Evolutionary conservation across 139 green algal genomes (phyloP).

Genomic region (Haematococcus sp.): DNA sequence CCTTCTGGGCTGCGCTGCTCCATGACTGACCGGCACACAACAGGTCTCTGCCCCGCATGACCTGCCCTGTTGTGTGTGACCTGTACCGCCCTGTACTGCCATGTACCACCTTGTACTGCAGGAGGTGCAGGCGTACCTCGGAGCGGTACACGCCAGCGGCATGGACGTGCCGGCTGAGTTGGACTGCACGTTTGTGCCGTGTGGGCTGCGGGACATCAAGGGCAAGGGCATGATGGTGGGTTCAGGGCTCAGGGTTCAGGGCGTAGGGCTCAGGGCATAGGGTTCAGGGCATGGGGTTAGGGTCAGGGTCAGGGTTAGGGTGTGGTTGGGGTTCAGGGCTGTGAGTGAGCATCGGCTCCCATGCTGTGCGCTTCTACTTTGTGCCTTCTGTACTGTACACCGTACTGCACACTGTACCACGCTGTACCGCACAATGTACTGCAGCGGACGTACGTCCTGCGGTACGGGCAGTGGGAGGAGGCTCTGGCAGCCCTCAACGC

Average conservation of each 20-base stretch:
- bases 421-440: background rate
- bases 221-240: constrained; percentile 34
- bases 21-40: too few species aligned
- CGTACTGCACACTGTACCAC: too few species aligned
- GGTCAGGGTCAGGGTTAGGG: too few species aligned
- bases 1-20: background rate
- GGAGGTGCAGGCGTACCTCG: constrained; percentile 11
- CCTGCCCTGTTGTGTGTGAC: background rate
- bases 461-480: background rate
- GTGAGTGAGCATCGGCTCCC: background rate
- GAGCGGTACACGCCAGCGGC: background rate
- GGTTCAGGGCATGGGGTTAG: too few species aligned
- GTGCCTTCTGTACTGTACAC: background rate
- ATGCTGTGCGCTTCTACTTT: background rate
- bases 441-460: constrained; percentile 6
- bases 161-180: background rate
- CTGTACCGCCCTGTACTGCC: too few species aligned
- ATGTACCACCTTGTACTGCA: too few species aligned
- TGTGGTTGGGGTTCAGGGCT: too few species aligned
- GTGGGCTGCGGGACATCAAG: constrained; percentile 38
- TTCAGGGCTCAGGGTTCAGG: too few species aligned
- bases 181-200: constrained; percentile 1
- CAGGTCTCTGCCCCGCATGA: background rate
- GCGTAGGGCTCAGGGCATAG: too few species aligned
- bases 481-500: background rate